Evolutionary conservation across 345 rosid species (phyloP).

Genomic region (Eucalyptus pumila): DNA sequence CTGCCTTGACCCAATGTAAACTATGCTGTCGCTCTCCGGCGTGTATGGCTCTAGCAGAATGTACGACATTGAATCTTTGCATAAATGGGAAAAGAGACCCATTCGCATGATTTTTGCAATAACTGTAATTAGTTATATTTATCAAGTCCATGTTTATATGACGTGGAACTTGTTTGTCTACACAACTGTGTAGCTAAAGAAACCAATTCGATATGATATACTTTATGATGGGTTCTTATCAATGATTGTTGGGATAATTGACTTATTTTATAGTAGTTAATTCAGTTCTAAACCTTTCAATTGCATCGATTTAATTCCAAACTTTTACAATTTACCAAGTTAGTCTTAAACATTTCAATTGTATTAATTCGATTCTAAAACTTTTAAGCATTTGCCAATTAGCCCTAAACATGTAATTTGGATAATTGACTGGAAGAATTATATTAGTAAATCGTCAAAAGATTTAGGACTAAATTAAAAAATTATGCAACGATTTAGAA

Average conservation of each 20-base stretch:
- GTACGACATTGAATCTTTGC: background rate
- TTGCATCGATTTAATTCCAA: no score
- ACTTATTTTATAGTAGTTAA: no score
- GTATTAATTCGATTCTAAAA: no score
- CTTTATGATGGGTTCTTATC: no score
- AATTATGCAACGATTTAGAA: no score
- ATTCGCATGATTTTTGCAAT: background rate
- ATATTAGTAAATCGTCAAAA: background rate
- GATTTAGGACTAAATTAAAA: no score
- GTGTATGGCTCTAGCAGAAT: background rate
- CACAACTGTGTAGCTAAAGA: background rate
- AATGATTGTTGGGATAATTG: background rate
- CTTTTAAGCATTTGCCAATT: no score
- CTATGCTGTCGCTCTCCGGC: background rate
- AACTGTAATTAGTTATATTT: no score
- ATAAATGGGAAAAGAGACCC: background rate
- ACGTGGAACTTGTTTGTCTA: background rate
- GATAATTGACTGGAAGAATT: rapidly evolving
- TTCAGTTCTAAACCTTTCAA: rapidly evolving
- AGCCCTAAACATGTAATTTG: background rate
- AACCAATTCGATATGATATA: background rate
- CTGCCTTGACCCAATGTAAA: background rate
- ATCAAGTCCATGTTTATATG: background rate
- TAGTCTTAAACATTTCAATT: no score
- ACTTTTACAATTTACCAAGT: no score